Evolutionary conservation across 2,329 filamentous ascomycete species (phyloP).

Genomic region (Drechslera avenae): DNA sequence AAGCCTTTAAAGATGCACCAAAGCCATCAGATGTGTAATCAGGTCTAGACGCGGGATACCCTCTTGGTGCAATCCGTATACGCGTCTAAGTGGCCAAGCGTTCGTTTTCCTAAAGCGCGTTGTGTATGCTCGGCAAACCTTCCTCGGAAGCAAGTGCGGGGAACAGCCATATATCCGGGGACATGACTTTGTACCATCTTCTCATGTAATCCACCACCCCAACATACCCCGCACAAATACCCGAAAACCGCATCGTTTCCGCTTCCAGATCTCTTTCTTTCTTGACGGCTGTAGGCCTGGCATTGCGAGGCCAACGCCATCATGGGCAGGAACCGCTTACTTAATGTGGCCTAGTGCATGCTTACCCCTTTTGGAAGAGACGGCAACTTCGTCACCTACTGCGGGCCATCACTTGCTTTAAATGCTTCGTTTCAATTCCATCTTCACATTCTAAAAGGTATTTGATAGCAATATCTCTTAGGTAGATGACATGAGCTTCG

Average conservation of each 20-base stretch:
- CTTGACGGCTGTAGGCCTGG: neutral
- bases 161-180: conserved; percentile 11
- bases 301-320: neutral
- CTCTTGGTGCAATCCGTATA: conserved; percentile 6
- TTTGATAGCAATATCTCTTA: no score
- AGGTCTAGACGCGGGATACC: conserved; percentile 4
- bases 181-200: neutral
- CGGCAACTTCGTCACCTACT: no score
- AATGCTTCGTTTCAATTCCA: no score
- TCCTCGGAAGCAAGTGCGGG: conserved; percentile 15
- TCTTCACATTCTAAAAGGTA: no score
- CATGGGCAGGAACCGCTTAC: neutral
- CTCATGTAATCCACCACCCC: neutral
- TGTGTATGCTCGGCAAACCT: conserved; percentile 16
- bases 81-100: conserved; percentile 3
- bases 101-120: neutral
- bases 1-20: neutral
- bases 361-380: no score
- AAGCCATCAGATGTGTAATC: neutral
- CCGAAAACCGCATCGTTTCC: neutral
- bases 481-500: no score
- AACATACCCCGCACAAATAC: conserved; percentile 5
- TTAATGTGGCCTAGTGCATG: neutral
- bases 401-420: no score
- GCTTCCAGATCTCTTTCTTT: neutral